Evolutionary conservation across 2,329 filamentous ascomycete genomes (phyloP).

Genomic region (Hansfordia pulvinata): DNA sequence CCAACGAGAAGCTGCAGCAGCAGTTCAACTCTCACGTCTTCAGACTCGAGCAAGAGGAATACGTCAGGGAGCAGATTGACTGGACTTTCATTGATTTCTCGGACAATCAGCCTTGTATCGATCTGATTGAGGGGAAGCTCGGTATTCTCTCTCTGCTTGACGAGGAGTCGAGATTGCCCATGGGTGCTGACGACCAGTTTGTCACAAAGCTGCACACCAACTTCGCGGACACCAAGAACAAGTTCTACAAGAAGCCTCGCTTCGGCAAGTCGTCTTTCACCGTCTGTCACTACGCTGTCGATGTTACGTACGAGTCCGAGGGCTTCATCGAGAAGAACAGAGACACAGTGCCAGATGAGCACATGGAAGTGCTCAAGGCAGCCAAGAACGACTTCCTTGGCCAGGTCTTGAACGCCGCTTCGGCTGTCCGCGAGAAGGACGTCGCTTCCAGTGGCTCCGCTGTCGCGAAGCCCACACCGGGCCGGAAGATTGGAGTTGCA

Average conservation of each 20-base stretch:
- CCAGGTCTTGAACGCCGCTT: slow-evolving; percentile 73
- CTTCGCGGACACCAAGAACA: slow-evolving; percentile 79
- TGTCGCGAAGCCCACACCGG: slow-evolving; percentile 68
- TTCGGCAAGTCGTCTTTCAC: slow-evolving; percentile 97
- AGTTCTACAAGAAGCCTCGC: slow-evolving; percentile 96
- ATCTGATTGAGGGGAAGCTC: slow-evolving; percentile 92
- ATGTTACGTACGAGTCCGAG: slow-evolving; percentile 97
- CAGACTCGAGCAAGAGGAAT: slow-evolving; percentile 97
- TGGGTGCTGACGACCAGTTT: slow-evolving; percentile 95
- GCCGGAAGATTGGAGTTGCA: slow-evolving; percentile 79
- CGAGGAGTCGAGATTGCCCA: slow-evolving; percentile 90
- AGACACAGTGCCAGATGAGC: slow-evolving; percentile 96
- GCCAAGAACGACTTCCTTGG: slow-evolving; percentile 78
- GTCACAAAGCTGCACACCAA: slow-evolving; percentile 94
- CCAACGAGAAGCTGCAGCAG: slow-evolving; percentile 97
- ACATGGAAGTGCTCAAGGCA: slow-evolving; percentile 80
- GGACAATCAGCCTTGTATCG: slow-evolving; percentile 97
- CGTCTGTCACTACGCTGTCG: slow-evolving; percentile 94
- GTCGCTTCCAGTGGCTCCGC: slow-evolving; percentile 46
- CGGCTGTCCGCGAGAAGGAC: slow-evolving; percentile 83
- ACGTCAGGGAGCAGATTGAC: slow-evolving; percentile 89
- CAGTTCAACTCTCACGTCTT: slow-evolving; percentile 99
- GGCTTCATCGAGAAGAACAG: slow-evolving; percentile 99
- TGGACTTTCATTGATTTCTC: slow-evolving; percentile 99
- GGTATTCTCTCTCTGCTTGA: slow-evolving; percentile 86